Evolutionary conservation across 495 filamentous ascomycete genomes (phyloP).

Genomic region (Aspergillus homomorphus): DNA sequence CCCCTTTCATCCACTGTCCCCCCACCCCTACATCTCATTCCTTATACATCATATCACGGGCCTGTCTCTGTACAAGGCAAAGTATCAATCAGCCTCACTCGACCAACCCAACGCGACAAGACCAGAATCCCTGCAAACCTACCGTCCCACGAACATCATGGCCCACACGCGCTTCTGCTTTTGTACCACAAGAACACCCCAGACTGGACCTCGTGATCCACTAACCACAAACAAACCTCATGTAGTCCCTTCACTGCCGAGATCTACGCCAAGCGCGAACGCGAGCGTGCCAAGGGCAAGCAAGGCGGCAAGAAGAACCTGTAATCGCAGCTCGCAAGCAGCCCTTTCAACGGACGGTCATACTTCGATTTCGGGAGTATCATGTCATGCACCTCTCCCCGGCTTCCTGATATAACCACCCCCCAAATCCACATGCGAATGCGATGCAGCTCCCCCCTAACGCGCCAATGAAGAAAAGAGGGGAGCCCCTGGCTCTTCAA

Average conservation of each 20-base stretch:
- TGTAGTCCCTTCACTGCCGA: slow-evolving; percentile 83
- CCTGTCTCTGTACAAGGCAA: not conserved
- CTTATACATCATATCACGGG: not conserved
- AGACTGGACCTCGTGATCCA: slow-evolving; percentile 8
- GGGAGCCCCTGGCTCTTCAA: not conserved
- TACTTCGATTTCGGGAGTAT: not conserved
- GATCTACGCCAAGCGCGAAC: slow-evolving; percentile 86
- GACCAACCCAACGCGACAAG: not conserved
- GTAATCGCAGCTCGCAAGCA: slow-evolving; percentile 23
- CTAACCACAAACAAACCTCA: slow-evolving; percentile 15
- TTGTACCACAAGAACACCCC: not conserved
- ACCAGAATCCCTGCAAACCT: not conserved
- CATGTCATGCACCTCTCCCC: not conserved
- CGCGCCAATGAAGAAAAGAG: not conserved
- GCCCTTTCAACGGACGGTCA: not conserved
- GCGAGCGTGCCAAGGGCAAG: slow-evolving; percentile 42
- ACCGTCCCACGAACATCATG: not conserved
- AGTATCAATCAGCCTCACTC: not conserved
- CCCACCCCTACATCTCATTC: not conserved
- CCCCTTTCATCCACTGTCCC: slow-evolving; percentile 8
- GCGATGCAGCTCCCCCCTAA: not conserved
- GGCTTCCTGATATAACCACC: not conserved
- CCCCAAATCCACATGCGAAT: not conserved
- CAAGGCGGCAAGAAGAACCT: slow-evolving; percentile 43
- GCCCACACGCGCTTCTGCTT: not conserved